These are phyloP conservation scores for Galerina sulciceps DNA, from an alignment of 768 basidiomycete species.

Conservation along the genomic window DNA sequence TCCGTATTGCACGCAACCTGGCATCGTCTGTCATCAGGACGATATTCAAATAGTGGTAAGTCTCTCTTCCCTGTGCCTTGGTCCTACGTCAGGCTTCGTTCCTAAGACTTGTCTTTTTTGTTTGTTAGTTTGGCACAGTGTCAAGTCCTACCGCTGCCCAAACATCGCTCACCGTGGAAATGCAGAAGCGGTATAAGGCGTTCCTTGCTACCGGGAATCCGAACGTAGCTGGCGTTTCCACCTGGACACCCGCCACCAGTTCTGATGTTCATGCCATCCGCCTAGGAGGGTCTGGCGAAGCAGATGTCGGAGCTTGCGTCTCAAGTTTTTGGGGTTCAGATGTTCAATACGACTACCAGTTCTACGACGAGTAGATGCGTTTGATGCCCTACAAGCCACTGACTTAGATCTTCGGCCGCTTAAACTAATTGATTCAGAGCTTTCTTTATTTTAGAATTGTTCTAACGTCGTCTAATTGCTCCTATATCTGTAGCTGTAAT, in stretches of 20 bases:
- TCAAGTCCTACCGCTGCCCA: constrained; percentile 59
- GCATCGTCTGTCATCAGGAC: constrained; percentile 78
- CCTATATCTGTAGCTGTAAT: background rate
- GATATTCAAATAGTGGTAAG: constrained; percentile 80
- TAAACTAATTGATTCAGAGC: no score
- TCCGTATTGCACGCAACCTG: constrained; percentile 57
- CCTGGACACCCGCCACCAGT: constrained; percentile 59
- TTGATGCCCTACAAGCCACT: background rate
- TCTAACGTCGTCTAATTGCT: background rate
- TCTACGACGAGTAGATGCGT: constrained; percentile 45
- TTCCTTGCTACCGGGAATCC: constrained; percentile 69
- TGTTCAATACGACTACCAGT: constrained; percentile 76
- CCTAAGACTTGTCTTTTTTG: constrained; percentile 12
- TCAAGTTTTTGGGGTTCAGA: constrained; percentile 69
- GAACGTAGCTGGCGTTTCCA: constrained; percentile 51
- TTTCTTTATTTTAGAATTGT: background rate
- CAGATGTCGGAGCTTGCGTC: constrained; percentile 60
- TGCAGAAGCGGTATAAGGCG: constrained; percentile 69
- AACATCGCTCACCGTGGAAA: constrained; percentile 60
- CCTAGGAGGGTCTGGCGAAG: constrained; percentile 62
- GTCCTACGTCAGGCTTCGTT: background rate
- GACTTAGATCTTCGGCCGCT: background rate
- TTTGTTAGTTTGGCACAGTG: constrained; percentile 56
- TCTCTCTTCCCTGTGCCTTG: constrained; percentile 16
- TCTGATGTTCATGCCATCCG: constrained; percentile 59